Evolutionary conservation across 495 filamentous ascomycete genomes (phyloP).

Genomic region (Lepidopterella palustris): DNA sequence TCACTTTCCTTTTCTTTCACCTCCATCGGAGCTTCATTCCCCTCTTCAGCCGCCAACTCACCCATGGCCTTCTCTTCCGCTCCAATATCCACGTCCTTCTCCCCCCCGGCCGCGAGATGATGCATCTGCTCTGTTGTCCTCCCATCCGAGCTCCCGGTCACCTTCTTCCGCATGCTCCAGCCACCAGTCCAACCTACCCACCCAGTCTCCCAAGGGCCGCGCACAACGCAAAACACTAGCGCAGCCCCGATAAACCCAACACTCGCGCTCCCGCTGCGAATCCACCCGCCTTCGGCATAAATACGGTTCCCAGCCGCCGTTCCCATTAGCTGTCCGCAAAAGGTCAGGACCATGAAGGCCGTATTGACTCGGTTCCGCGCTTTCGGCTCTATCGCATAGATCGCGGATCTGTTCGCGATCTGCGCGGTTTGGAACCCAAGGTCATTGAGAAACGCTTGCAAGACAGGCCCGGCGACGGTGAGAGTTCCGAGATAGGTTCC

Average conservation of each 20-base stretch:
- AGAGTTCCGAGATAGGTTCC: slow-evolving; percentile 66
- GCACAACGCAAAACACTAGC: slow-evolving; percentile 48
- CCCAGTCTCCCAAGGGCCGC: slow-evolving; percentile 62
- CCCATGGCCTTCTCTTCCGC: slow-evolving; percentile 16
- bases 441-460: slow-evolving; percentile 68
- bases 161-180: slow-evolving; percentile 45
- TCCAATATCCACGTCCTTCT: slow-evolving; percentile 19
- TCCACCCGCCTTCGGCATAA: slow-evolving; percentile 66
- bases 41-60: slow-evolving; percentile 19
- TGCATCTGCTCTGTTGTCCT: slow-evolving; percentile 26
- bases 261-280: slow-evolving; percentile 58
- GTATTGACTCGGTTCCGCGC: slow-evolving; percentile 75
- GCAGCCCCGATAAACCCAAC: slow-evolving; percentile 59
- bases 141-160: slow-evolving; percentile 30
- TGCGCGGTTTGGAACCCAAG: slow-evolving; percentile 68
- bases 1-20: neutral
- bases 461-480: slow-evolving; percentile 64
- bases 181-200: slow-evolving; percentile 76
- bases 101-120: slow-evolving; percentile 8
- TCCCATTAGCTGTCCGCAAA: slow-evolving; percentile 69
- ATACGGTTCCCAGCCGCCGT: slow-evolving; percentile 66
- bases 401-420: slow-evolving; percentile 64
- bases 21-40: slow-evolving; percentile 14
- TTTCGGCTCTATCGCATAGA: slow-evolving; percentile 66
- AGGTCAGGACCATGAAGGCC: slow-evolving; percentile 70